phyloP scores from a whole-genome alignment of 495 filamentous ascomycete species.

The Parachaetomium inaequale region DNA sequence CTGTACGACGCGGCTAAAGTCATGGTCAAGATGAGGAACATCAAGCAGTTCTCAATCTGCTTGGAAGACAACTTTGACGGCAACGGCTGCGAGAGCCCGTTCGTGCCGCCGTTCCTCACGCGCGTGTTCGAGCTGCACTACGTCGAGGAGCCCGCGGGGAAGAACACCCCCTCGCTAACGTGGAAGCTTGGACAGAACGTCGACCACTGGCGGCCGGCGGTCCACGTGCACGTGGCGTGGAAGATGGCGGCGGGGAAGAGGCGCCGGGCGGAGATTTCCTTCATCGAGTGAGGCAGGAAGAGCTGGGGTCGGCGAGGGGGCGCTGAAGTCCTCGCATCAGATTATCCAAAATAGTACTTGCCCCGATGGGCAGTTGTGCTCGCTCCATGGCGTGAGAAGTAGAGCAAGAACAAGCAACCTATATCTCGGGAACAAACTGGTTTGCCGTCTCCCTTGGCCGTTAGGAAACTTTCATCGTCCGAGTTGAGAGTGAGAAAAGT shows the following conservation, averaged over 20 bases:
- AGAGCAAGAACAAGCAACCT: too few relatives aligned
- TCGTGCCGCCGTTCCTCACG: background rate
- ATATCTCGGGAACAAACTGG: too few relatives aligned
- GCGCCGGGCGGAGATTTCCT: background rate
- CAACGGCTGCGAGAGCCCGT: background rate
- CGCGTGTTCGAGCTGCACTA: background rate
- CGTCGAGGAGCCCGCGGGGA: background rate
- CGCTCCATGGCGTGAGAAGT: too few relatives aligned
- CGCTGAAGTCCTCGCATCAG: too few relatives aligned
- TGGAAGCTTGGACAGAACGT: background rate
- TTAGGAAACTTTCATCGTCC: too few relatives aligned
- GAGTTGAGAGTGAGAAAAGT: too few relatives aligned
- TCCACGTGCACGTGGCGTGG: background rate
- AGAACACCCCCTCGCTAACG: background rate
- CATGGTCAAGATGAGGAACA: background rate
- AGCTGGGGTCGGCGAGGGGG: background rate
- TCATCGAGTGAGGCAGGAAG: background rate
- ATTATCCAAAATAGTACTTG: too few relatives aligned
- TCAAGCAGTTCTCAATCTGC: background rate
- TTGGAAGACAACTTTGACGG: background rate
- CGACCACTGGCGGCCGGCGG: background rate
- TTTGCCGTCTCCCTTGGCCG: too few relatives aligned
- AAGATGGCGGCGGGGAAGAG: background rate
- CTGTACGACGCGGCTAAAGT: background rate
- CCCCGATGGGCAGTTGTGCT: too few relatives aligned